Evolutionary conservation across 768 basidiomycete genomes (phyloP).

Genomic region (Pholiota molesta): DNA sequence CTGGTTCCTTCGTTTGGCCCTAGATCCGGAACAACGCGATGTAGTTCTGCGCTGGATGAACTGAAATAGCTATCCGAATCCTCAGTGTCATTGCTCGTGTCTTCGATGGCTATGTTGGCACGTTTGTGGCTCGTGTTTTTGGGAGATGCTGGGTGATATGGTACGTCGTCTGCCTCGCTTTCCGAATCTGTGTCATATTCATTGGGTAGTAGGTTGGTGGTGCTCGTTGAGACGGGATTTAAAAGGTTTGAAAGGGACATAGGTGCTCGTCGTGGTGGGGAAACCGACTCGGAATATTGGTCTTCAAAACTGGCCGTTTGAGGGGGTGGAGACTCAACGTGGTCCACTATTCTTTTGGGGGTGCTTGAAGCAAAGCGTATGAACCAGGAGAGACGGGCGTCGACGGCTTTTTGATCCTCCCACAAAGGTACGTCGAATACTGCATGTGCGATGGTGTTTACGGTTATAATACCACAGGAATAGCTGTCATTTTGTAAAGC

Average conservation of each 20-base stretch:
- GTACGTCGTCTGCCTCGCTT: not conserved
- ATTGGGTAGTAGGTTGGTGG: not conserved
- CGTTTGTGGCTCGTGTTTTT: no score
- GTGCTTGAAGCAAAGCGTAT: not conserved
- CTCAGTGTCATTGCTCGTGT: no score
- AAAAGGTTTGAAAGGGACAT: not conserved
- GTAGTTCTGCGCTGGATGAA: not conserved
- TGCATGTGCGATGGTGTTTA: conserved; percentile 23
- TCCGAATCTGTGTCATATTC: not conserved
- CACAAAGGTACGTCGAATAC: conserved; percentile 14
- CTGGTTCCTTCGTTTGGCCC: conserved; percentile 18
- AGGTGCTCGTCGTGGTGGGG: no score
- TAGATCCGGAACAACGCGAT: no score
- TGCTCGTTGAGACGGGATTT: not conserved
- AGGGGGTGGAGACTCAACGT: no score
- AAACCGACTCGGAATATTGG: no score
- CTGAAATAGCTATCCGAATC: not conserved
- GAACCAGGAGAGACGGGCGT: conserved; percentile 15
- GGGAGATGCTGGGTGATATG: no score
- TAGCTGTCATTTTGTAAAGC: conserved; percentile 20
- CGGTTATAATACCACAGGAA: conserved; percentile 21
- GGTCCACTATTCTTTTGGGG: no score
- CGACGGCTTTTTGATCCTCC: not conserved
- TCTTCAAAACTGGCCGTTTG: no score
- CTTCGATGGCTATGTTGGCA: no score